phyloP scores from a whole-genome alignment of 2,329 filamentous ascomycete genomes.

The Aspergillus quadricinctus region DNA sequence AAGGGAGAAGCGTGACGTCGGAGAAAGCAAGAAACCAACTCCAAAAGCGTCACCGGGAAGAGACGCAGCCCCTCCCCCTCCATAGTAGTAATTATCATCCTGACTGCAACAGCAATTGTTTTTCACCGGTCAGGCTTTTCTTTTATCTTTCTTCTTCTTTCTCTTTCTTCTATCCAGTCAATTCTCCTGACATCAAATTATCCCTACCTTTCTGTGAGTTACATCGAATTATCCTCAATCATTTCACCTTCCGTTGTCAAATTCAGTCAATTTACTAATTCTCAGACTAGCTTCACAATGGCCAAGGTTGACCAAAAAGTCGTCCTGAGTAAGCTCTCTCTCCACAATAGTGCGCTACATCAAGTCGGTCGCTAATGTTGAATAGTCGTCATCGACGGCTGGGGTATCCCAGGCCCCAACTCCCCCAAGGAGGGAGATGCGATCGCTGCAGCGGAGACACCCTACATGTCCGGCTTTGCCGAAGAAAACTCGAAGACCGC shows the following conservation, averaged over 20 bases:
- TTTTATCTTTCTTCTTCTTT: slow-evolving; percentile 13
- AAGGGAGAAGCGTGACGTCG: slow-evolving; percentile 29
- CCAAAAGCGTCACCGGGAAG: slow-evolving; percentile 33
- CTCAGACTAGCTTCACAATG: slow-evolving; percentile 47
- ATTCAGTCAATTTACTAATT: slow-evolving; percentile 16
- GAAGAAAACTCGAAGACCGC: slow-evolving; percentile 63
- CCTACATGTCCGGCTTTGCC: slow-evolving; percentile 85
- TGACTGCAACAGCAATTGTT: not conserved
- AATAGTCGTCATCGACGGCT: slow-evolving; percentile 96
- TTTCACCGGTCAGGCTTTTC: slow-evolving; percentile 24
- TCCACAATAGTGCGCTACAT: slow-evolving; percentile 12
- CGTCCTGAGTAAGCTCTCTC: slow-evolving; percentile 56
- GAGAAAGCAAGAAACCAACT: slow-evolving; percentile 10
- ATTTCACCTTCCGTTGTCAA: slow-evolving; percentile 3
- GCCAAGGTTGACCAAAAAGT: slow-evolving; percentile 65
- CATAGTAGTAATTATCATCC: not conserved
- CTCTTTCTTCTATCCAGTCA: slow-evolving; percentile 11
- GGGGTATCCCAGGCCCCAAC: slow-evolving; percentile 78
- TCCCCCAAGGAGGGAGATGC: slow-evolving; percentile 89
- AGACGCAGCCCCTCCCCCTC: slow-evolving; percentile 24
- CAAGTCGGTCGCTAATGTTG: slow-evolving; percentile 23
- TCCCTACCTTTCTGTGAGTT: slow-evolving; percentile 9
- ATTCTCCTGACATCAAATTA: slow-evolving; percentile 7
- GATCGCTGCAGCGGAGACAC: slow-evolving; percentile 88
- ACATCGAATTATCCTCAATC: not conserved